Conservation (phyloP, 495 filamentous ascomycete species). For the Cryomyces minteri region DNA sequence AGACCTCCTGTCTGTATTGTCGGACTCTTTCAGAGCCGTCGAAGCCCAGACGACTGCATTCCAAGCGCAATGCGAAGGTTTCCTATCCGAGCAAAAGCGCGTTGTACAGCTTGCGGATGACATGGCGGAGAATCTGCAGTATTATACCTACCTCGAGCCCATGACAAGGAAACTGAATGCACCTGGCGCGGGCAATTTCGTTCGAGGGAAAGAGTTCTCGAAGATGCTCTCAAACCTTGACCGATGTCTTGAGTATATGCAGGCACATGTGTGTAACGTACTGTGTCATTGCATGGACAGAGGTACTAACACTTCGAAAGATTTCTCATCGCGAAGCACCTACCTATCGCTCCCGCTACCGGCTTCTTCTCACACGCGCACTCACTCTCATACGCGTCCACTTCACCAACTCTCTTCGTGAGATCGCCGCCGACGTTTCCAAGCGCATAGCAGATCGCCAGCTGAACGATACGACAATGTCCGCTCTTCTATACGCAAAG, state of each 20-base stretch:
- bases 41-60: slow-evolving; percentile 82
- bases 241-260: slow-evolving; percentile 80
- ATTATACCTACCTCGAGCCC: slow-evolving; percentile 82
- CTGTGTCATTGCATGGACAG: not conserved
- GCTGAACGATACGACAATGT: slow-evolving; percentile 59
- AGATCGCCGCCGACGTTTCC: slow-evolving; percentile 49
- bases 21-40: slow-evolving; percentile 68
- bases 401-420: slow-evolving; percentile 52
- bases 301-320: slow-evolving; percentile 22
- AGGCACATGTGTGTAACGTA: slow-evolving; percentile 42
- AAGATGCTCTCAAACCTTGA: slow-evolving; percentile 76
- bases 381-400: slow-evolving; percentile 73
- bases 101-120: slow-evolving; percentile 59
- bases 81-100: slow-evolving; percentile 60
- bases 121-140: slow-evolving; percentile 69
- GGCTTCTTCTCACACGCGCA: slow-evolving; percentile 50
- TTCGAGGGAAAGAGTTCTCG: slow-evolving; percentile 61
- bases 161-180: slow-evolving; percentile 81
- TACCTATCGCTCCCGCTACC: slow-evolving; percentile 56
- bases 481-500: slow-evolving; percentile 59
- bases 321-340: slow-evolving; percentile 69
- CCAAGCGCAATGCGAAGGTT: slow-evolving; percentile 73
- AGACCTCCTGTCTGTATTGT: slow-evolving; percentile 51
- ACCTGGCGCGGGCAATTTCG: slow-evolving; percentile 68
- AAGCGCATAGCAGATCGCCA: slow-evolving; percentile 52